A percentile compares a stretch with the other conserved stretches of the same genome.
Conservation (phyloP, 164 flowering plant species). For the Piper longum region DNA sequence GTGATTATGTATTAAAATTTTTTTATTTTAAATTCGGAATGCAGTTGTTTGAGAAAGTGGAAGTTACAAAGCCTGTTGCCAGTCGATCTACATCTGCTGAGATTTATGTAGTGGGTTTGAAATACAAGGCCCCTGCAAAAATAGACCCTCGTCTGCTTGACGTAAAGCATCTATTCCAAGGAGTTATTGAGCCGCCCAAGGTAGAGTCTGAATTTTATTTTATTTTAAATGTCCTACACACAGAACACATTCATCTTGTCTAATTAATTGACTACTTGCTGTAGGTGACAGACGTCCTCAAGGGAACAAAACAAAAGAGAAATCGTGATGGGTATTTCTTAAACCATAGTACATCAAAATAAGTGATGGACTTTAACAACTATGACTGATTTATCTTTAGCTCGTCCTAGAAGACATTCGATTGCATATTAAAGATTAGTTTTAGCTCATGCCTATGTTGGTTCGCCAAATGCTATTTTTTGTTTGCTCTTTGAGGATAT, state of each 20-base stretch:
- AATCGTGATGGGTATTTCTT: constrained; percentile 75
- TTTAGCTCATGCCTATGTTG: too few relatives aligned
- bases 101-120: constrained; percentile 57
- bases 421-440: too few relatives aligned
- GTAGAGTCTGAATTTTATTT: constrained; percentile 13
- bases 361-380: neutral
- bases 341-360: neutral
- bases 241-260: neutral
- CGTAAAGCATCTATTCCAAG: constrained; percentile 65
- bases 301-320: constrained; percentile 69
- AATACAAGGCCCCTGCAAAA: constrained; percentile 88
- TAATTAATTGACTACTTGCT: neutral
- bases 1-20: neutral
- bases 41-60: constrained; percentile 93
- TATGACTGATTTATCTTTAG: neutral
- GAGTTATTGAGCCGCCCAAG: constrained; percentile 52
- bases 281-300: constrained; percentile 72
- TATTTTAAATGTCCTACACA: neutral
- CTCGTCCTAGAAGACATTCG: neutral
- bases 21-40: constrained; percentile 4
- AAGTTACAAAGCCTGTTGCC: constrained; percentile 75
- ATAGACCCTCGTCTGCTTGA: constrained; percentile 97
- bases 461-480: too few relatives aligned
- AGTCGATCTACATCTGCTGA: constrained; percentile 93
- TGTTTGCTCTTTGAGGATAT: too few relatives aligned